Percentiles rank a stretch among this genome's conserved stretches.
Conservation (phyloP, 805 yeast species). For the Lipomyces orientalis region DNA sequence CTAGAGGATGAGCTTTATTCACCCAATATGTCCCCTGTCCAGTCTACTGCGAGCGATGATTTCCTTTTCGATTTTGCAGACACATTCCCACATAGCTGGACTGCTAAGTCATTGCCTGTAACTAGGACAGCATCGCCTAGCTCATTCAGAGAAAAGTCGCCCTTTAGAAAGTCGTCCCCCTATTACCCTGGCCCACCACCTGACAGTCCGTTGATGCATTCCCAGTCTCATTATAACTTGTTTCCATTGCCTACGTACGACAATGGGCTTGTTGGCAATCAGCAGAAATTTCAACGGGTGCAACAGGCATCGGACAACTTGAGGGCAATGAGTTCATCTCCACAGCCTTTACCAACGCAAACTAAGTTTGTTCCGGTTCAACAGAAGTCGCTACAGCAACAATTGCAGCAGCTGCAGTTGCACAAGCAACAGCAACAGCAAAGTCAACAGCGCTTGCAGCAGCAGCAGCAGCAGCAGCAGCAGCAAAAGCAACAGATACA, state of each 20-base stretch:
- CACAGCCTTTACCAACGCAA: slow-evolving; percentile 6
- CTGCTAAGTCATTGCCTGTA: slow-evolving; percentile 31
- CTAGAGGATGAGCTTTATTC: slow-evolving; percentile 64
- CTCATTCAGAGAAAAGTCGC: slow-evolving; percentile 32
- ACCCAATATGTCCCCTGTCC: slow-evolving; percentile 36
- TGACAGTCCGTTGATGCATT: slow-evolving; percentile 21
- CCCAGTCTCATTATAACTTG: slow-evolving; percentile 10
- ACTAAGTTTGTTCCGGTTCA: slow-evolving; percentile 18
- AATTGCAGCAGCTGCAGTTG: slow-evolving; percentile 28
- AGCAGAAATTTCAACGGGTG: slow-evolving; percentile 4
- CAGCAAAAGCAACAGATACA: slow-evolving; percentile 1
- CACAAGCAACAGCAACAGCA: slow-evolving; percentile 33
- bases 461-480: slow-evolving; percentile 22
- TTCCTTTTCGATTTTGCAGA: slow-evolving; percentile 28
- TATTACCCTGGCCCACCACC: slow-evolving; percentile 35
- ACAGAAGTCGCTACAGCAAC: slow-evolving; percentile 23
- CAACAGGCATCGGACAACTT: slow-evolving; percentile 1
- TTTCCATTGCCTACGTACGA: slow-evolving; percentile 21
- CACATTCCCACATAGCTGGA: slow-evolving; percentile 17
- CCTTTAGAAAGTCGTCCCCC: slow-evolving; percentile 39
- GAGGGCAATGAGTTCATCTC: neutral
- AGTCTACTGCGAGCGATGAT: slow-evolving; percentile 32
- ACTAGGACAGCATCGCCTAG: slow-evolving; percentile 33
- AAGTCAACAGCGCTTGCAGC: slow-evolving; percentile 27
- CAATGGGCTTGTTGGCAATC: neutral